phyloP scores from a whole-genome alignment of 371 early-diverging fungal species.

The Lichtheimia corymbifera region DNA sequence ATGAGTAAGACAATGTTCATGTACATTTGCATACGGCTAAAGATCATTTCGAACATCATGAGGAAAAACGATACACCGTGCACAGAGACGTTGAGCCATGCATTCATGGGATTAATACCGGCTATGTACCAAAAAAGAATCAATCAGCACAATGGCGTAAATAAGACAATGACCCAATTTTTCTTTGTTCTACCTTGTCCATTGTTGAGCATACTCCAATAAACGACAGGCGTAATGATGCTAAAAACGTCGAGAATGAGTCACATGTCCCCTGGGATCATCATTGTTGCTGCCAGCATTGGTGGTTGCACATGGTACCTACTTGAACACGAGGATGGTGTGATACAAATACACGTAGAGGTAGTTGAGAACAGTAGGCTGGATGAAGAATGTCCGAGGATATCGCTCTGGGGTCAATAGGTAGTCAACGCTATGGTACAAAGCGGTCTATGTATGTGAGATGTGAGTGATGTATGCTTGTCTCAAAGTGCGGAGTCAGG shows the following conservation, averaged over 20 bases:
- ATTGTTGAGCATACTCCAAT: constrained; percentile 42
- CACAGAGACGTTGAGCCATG: constrained; percentile 51
- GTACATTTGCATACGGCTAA: constrained; percentile 45
- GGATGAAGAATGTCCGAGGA: constrained; percentile 28
- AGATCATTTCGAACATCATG: constrained; percentile 55
- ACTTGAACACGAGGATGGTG: constrained; percentile 48
- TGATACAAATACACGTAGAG: constrained; percentile 46
- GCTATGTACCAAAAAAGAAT: not conserved
- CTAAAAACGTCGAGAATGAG: constrained; percentile 14
- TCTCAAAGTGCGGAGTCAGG: not conserved
- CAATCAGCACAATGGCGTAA: not conserved
- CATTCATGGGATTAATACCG: constrained; percentile 5
- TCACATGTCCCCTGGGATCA: not conserved
- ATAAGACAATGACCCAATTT: not conserved
- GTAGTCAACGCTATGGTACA: constrained; percentile 34
- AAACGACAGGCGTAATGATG: constrained; percentile 62
- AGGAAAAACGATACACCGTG: constrained; percentile 54
- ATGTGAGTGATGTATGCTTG: not conserved
- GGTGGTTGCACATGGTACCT: constrained; percentile 9
- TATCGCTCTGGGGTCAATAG: constrained; percentile 15
- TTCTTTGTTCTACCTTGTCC: not conserved
- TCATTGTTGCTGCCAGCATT: not conserved
- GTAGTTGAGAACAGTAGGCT: constrained; percentile 40
- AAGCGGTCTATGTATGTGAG: constrained; percentile 18
- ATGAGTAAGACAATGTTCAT: constrained; percentile 42